Evolutionary conservation across 139 green algal species (phyloP).

Genomic region (Micromonas pusilla): DNA sequence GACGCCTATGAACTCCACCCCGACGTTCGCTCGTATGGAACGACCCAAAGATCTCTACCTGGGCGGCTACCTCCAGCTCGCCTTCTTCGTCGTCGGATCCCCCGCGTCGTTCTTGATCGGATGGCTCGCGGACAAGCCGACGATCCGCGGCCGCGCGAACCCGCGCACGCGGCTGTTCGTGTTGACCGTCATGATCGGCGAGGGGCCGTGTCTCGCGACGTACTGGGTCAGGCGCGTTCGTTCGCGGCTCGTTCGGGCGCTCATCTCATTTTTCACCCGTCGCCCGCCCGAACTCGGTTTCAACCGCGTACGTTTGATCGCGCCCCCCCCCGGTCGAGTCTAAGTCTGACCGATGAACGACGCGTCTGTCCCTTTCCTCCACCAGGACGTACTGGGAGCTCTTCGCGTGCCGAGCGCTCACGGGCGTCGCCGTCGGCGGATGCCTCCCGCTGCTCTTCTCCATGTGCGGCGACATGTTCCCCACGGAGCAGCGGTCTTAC

Average conservation of each 20-base stretch:
- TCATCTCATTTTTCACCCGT: too few species aligned
- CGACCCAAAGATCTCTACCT: constrained; percentile 67
- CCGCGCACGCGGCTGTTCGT: constrained; percentile 3
- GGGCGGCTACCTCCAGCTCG: constrained; percentile 61
- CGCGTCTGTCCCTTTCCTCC: too few species aligned
- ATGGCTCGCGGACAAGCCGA: not conserved
- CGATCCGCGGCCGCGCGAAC: not conserved
- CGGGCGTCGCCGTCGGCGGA: constrained; percentile 70
- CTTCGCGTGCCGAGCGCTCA: constrained; percentile 67
- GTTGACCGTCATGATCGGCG: not conserved
- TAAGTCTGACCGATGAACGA: too few species aligned
- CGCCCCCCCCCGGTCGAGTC: too few species aligned
- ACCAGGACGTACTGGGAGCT: constrained; percentile 72
- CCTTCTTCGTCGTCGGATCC: constrained; percentile 74
- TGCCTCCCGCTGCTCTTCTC: constrained; percentile 67
- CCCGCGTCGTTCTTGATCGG: constrained; percentile 63
- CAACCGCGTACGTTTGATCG: too few species aligned
- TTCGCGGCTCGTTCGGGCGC: too few species aligned
- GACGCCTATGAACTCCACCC: too few species aligned
- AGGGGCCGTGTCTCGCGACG: constrained; percentile 12
- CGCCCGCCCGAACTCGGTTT: too few species aligned
- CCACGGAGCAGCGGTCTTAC: constrained; percentile 34
- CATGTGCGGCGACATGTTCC: constrained; percentile 69
- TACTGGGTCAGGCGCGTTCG: constrained; percentile 56
- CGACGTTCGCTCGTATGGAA: too few species aligned